Evolutionary conservation across 805 yeast genomes (phyloP), one percentile per base, ranked within the genome.

Genomic region (Wickerhamiella vanderwaltii): DNA sequence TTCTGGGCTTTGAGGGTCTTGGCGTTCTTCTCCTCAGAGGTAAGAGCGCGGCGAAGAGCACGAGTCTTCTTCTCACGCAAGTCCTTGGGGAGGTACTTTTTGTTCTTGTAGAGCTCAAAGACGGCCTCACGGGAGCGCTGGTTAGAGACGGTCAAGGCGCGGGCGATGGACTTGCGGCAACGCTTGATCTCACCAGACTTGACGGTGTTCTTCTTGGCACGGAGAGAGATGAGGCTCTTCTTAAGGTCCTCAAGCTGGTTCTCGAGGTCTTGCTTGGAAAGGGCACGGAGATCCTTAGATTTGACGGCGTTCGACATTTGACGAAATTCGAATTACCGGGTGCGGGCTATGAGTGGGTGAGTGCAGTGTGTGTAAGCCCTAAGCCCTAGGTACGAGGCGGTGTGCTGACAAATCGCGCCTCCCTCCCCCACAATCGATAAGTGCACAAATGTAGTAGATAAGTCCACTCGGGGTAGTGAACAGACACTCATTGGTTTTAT

Each of bases 61-160:
- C 97, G 88, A 72, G 99, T 91, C 82, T 91, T 84, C 88, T 91
- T 91, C 61, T 86, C 94, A 76, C 97, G 88, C 73, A 91, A 78
- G 69, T 87, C 96, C 77, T 88, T 87, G 76, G 98, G 97, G 69
- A 77, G 75, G 79, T 77, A 82, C 73, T 85, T 87, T 61, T 62
- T 61, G 58, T 53, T 55, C 79, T 83, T 80, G 88, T 87, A 87
- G 77, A 83, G 80, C 65, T 80, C 91, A 72, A 84, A 84, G 66
- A 85, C 95, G 60, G 79, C 77, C 57, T 80, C 86, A 75, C 98
- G 86, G 73, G 86, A 95, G 75, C 81, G 84, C 63, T 79, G 77
- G 87, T 83, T 87, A 75, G 88, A 85, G 73, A 88, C 73, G 57
- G 98, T 91, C 71, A 91, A 81, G 61, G 87, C 94, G 68, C 87